Evolutionary conservation across 2,329 filamentous ascomycete genomes (phyloP).

Genomic region (Alternaria brassicicola): DNA sequence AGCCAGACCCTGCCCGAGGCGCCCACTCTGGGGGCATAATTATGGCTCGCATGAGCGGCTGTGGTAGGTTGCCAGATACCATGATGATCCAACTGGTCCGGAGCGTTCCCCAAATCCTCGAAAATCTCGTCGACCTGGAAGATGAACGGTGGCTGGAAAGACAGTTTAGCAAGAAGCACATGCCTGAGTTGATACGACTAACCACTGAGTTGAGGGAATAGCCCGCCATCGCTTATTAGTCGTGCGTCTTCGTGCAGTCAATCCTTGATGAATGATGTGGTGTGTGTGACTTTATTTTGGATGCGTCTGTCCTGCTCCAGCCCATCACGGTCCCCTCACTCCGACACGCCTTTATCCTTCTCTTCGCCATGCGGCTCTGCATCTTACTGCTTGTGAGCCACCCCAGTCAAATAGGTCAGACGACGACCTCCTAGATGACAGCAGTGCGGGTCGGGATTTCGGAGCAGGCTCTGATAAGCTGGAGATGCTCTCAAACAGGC

Average conservation of each 20-base stretch:
- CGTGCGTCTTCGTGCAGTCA: not conserved
- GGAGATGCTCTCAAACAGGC: constrained; percentile 20
- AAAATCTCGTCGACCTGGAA: constrained; percentile 39
- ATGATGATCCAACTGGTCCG: not conserved
- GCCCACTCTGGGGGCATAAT: constrained; percentile 4
- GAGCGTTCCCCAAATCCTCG: constrained; percentile 10
- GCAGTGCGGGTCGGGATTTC: constrained; percentile 19
- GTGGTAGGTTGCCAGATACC: constrained; percentile 27
- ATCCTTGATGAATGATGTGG: not conserved
- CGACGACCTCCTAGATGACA: constrained; percentile 28
- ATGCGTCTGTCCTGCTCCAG: constrained; percentile 16
- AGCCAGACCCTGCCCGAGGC: constrained; percentile 22
- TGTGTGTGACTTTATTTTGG: constrained; percentile 14
- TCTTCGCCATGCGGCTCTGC: constrained; percentile 43
- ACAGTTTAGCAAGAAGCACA: not conserved
- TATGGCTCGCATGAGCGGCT: not conserved
- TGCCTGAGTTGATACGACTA: not conserved
- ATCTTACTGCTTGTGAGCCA: constrained; percentile 8
- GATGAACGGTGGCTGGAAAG: constrained; percentile 25
- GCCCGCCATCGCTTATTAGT: constrained; percentile 24
- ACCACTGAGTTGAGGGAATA: constrained; percentile 11
- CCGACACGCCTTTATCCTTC: constrained; percentile 36
- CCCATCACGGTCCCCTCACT: constrained; percentile 13
- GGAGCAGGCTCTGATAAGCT: constrained; percentile 42
- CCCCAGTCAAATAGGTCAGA: constrained; percentile 30